Evolutionary conservation across 768 basidiomycete species (phyloP).

Genomic region (Chalciporus chontae): DNA sequence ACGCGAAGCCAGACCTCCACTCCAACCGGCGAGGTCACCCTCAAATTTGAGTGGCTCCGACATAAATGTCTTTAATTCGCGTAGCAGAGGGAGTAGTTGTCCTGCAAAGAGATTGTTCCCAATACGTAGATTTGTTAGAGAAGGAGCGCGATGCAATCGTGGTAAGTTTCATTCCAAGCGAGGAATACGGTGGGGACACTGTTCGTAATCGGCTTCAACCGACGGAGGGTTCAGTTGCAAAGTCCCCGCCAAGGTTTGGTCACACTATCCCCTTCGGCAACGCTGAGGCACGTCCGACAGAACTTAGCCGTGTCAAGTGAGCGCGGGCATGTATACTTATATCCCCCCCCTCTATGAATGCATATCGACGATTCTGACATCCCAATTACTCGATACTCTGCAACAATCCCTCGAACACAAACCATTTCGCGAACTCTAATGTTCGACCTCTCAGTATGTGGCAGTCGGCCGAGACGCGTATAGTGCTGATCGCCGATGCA

Average conservation of each 20-base stretch:
- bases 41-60: too few species aligned
- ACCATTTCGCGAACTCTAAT: slow-evolving; percentile 3
- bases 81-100: too few species aligned
- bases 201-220: slow-evolving; percentile 9
- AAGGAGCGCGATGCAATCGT: not conserved
- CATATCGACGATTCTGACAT: not conserved
- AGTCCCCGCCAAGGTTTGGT: slow-evolving; percentile 6
- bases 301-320: slow-evolving; percentile 6
- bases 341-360: not conserved
- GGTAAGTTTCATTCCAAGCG: not conserved
- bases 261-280: slow-evolving; percentile 10
- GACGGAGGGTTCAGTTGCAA: not conserved
- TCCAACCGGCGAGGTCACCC: too few species aligned
- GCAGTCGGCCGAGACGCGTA: not conserved
- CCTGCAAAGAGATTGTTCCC: too few species aligned
- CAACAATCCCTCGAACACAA: not conserved
- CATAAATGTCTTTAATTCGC: too few species aligned
- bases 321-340: slow-evolving; percentile 15
- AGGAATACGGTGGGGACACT: slow-evolving; percentile 3
- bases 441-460: slow-evolving; percentile 15
- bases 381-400: not conserved
- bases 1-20: too few species aligned
- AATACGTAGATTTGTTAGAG: too few species aligned
- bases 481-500: slow-evolving; percentile 5
- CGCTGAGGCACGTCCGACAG: slow-evolving; percentile 15